These are phyloP conservation scores for Penium margaritaceum DNA, from an alignment of 139 green algal genomes.

Conservation along the genomic window DNA sequence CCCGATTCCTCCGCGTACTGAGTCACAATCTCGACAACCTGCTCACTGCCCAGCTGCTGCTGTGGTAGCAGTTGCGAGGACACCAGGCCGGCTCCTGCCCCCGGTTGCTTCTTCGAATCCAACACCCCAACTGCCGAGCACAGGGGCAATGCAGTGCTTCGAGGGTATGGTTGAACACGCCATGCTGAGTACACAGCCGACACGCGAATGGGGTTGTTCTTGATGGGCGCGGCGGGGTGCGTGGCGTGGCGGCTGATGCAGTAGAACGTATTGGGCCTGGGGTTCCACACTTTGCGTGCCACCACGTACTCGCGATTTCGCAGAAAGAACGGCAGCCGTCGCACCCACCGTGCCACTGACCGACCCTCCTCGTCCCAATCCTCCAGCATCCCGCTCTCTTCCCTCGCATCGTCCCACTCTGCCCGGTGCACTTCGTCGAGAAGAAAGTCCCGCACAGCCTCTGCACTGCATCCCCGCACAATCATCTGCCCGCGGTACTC, in stretches of 20 bases:
- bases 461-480: conserved; percentile 18
- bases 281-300: conserved; percentile 7
- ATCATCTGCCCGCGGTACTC: conserved; percentile 38
- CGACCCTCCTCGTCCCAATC: conserved; percentile 18
- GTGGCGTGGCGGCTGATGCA: conserved; percentile 25
- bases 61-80: neutral
- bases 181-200: conserved; percentile 10
- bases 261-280: conserved; percentile 3
- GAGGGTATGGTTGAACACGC: too few species aligned
- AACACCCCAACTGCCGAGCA: too few species aligned
- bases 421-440: conserved; percentile 37
- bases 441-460: conserved; percentile 41
- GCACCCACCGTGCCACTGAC: conserved; percentile 17
- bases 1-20: conserved; percentile 13
- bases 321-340: conserved; percentile 32
- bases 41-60: neutral
- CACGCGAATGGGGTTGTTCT: conserved; percentile 1
- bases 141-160: too few species aligned
- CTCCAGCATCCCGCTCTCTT: conserved; percentile 5
- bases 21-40: conserved; percentile 1
- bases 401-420: conserved; percentile 39
- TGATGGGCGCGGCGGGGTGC: conserved; percentile 5
- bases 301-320: conserved; percentile 27
- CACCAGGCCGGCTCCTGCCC: too few species aligned
- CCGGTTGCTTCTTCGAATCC: too few species aligned